Evolutionary conservation across 768 basidiomycete genomes (phyloP).

Genomic region (Macrocybe gigantea): DNA sequence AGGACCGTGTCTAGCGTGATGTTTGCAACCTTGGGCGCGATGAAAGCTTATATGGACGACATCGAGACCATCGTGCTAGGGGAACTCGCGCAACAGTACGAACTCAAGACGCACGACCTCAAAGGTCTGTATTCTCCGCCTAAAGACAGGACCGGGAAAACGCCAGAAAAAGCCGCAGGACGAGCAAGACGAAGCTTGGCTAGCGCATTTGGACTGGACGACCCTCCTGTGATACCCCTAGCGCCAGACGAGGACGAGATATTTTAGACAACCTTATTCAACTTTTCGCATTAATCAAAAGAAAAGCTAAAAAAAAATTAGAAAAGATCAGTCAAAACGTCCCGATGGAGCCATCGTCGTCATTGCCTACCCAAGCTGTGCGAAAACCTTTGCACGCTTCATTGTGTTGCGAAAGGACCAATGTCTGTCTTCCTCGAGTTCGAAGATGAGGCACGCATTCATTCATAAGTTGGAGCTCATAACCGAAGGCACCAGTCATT

Average conservation of each 20-base stretch:
- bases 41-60: conserved; percentile 30
- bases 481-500: no score
- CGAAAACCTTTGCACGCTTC: no score
- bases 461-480: no score
- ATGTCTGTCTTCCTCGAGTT: no score
- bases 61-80: conserved; percentile 27
- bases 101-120: conserved; percentile 16
- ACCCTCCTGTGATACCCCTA: neutral
- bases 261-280: conserved; percentile 7
- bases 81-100: conserved; percentile 29
- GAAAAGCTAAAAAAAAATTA: neutral
- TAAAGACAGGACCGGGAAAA: neutral
- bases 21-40: conserved; percentile 23
- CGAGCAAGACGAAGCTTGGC: conserved; percentile 2
- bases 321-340: no score
- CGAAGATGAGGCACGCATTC: no score
- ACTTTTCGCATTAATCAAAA: neutral
- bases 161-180: neutral
- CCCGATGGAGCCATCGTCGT: no score
- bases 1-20: conserved; percentile 25
- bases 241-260: conserved; percentile 11
- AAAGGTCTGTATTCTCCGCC: conserved; percentile 10
- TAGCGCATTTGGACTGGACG: conserved; percentile 4
- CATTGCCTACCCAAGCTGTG: no score
- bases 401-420: no score